Conservation (phyloP, 495 filamentous ascomycete genomes). For the Massariosphaeria phaeospora region DNA sequence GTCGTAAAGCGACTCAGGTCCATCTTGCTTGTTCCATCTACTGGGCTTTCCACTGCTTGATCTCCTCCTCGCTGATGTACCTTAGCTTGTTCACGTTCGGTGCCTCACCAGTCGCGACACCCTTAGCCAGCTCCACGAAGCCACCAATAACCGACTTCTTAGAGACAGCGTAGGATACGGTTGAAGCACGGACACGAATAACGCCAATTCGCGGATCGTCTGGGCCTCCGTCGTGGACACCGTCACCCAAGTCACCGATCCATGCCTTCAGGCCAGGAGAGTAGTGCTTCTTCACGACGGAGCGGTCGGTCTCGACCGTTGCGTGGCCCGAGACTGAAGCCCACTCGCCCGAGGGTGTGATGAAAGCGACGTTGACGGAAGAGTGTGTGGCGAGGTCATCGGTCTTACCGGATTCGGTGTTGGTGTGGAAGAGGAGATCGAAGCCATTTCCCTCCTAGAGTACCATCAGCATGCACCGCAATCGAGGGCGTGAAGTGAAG, state of each 20-base stretch:
- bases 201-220: conserved; percentile 75
- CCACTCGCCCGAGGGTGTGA: conserved; percentile 68
- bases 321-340: conserved; percentile 76
- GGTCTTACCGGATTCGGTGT: conserved; percentile 89
- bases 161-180: conserved; percentile 57
- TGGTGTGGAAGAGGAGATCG: conserved; percentile 90
- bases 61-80: conserved; percentile 65
- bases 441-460: conserved; percentile 67
- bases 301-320: conserved; percentile 61
- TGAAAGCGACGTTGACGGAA: conserved; percentile 81
- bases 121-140: conserved; percentile 68
- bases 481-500: neutral
- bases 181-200: conserved; percentile 60
- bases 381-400: conserved; percentile 71
- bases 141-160: conserved; percentile 53
- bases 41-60: conserved; percentile 42
- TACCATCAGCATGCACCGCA: neutral
- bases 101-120: conserved; percentile 63
- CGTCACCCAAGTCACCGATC: conserved; percentile 88
- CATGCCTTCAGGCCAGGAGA: conserved; percentile 71
- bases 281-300: conserved; percentile 70
- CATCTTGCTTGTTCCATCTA: too few relatives aligned
- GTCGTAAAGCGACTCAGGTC: too few relatives aligned
- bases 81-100: conserved; percentile 73
- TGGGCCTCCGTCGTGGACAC: conserved; percentile 74